These are phyloP conservation scores for Acacia concinna DNA, from an alignment of 331 rosid species.

Conservation along the genomic window DNA sequence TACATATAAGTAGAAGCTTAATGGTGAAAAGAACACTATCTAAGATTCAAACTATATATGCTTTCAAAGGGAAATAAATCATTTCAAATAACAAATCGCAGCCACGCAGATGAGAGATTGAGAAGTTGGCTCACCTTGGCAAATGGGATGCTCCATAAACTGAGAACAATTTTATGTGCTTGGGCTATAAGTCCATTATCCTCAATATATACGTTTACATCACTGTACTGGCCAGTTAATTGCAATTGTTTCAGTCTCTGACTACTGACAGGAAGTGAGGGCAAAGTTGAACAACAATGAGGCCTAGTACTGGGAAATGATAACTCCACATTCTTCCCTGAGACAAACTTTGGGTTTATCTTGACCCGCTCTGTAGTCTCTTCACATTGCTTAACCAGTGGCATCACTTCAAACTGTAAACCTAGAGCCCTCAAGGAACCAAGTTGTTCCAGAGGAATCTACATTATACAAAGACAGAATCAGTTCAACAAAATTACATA, in stretches of 20 bases:
- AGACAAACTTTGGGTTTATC: conserved; percentile 53
- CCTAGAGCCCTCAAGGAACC: conserved; percentile 70
- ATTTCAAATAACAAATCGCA: background rate
- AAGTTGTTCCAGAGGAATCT: conserved; percentile 73
- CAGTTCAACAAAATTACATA: background rate
- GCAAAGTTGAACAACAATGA: conserved; percentile 57
- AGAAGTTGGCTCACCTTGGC: conserved; percentile 61
- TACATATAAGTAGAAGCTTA: background rate
- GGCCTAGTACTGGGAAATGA: conserved; percentile 58
- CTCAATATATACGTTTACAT: conserved; percentile 63
- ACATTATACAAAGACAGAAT: conserved; percentile 30
- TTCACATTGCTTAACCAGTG: conserved; percentile 83
- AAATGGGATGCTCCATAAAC: conserved; percentile 90
- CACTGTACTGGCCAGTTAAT: conserved; percentile 67
- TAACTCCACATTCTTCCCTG: conserved; percentile 60
- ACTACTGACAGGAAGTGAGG: conserved; percentile 60
- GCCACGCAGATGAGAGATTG: conserved; percentile 6
- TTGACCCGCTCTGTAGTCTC: conserved; percentile 60
- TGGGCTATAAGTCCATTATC: conserved; percentile 61
- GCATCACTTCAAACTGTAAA: conserved; percentile 66
- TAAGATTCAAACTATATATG: background rate
- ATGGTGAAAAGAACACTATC: background rate
- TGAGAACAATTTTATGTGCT: conserved; percentile 78
- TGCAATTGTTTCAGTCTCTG: conserved; percentile 60
- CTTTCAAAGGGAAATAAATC: background rate